phyloP scores from a whole-genome alignment of 129 eudicot genomes.

The Mikania micrantha region DNA sequence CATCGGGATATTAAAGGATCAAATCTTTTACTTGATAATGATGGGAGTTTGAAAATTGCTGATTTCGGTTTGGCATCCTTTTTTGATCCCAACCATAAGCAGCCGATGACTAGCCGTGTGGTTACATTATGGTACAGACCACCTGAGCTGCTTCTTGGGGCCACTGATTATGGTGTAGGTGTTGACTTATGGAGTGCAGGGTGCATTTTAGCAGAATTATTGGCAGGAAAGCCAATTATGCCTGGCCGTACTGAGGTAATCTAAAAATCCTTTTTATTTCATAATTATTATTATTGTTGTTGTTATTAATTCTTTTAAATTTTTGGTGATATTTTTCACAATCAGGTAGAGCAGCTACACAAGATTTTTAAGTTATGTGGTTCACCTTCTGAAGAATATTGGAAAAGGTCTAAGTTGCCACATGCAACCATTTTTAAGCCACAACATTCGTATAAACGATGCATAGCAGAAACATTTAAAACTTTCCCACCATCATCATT shows the following conservation, averaged over 20 bases:
- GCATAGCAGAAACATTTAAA: constrained; percentile 58
- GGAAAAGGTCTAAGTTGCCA: constrained; percentile 77
- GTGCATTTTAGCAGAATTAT: constrained; percentile 41
- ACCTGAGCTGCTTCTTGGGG: constrained; percentile 38
- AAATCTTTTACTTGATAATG: constrained; percentile 41
- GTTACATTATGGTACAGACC: constrained; percentile 47
- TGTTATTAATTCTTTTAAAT: no score
- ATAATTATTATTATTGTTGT: no score
- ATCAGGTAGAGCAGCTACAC: constrained; percentile 73
- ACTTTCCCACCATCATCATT: constrained; percentile 74
- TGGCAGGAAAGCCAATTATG: constrained; percentile 34
- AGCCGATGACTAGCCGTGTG: constrained; percentile 50
- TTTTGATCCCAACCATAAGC: constrained; percentile 36
- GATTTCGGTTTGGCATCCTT: constrained; percentile 60
- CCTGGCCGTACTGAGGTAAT: constrained; percentile 45
- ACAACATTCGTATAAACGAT: constrained; percentile 75
- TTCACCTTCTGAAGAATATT: constrained; percentile 82
- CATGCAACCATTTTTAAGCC: constrained; percentile 82
- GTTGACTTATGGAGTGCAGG: constrained; percentile 45
- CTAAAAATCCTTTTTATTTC: no score
- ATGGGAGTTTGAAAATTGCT: constrained; percentile 44
- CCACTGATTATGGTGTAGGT: constrained; percentile 31
- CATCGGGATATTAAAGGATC: constrained; percentile 64
- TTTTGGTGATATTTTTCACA: not conserved
- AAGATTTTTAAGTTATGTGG: constrained; percentile 82